Percentiles rank a stretch among this genome's conserved stretches.
Evolutionary conservation across 192 early-diverging fungal genomes (phyloP).

Genomic region (Glomus cerebriforme): DNA sequence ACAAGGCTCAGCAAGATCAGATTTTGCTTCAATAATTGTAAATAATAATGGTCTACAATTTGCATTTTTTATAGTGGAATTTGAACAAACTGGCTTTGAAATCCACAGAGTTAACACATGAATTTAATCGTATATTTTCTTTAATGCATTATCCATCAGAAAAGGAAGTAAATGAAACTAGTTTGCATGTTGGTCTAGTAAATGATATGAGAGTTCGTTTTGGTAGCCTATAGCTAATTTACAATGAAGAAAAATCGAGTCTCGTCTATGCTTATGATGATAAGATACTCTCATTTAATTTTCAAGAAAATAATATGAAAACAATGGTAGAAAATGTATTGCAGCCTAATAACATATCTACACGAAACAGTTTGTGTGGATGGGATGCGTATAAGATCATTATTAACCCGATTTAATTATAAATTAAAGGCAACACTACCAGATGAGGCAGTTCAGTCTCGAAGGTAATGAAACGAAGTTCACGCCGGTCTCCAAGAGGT

Average conservation of each 20-base stretch:
- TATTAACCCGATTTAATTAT: not conserved
- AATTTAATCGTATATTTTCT: conserved; percentile 25
- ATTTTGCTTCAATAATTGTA: conserved; percentile 1
- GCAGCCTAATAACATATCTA: not conserved
- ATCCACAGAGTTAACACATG: not conserved
- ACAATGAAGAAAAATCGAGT: conserved; percentile 13
- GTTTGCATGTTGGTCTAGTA: conserved; percentile 18
- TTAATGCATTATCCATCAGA: conserved; percentile 10
- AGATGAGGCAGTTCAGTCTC: not conserved
- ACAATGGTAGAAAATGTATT: conserved; percentile 10
- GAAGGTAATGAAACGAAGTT: not conserved
- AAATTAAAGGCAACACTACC: not conserved
- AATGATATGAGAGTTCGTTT: conserved; percentile 13
- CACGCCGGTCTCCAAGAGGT: not conserved
- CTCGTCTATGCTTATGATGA: conserved; percentile 21
- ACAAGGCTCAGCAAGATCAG: conserved; percentile 16
- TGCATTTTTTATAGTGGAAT: conserved; percentile 26
- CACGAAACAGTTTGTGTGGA: not conserved
- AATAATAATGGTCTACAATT: conserved; percentile 23
- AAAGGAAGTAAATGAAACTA: conserved; percentile 18
- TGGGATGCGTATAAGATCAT: not conserved
- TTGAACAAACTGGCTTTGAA: conserved; percentile 28
- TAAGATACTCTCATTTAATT: conserved; percentile 23
- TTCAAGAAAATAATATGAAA: conserved; percentile 11
- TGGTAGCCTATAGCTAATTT: conserved; percentile 1